Base-by-base conservation (phyloP, 2,329 filamentous ascomycete genomes). In the Cordyceps javanica region DNA sequence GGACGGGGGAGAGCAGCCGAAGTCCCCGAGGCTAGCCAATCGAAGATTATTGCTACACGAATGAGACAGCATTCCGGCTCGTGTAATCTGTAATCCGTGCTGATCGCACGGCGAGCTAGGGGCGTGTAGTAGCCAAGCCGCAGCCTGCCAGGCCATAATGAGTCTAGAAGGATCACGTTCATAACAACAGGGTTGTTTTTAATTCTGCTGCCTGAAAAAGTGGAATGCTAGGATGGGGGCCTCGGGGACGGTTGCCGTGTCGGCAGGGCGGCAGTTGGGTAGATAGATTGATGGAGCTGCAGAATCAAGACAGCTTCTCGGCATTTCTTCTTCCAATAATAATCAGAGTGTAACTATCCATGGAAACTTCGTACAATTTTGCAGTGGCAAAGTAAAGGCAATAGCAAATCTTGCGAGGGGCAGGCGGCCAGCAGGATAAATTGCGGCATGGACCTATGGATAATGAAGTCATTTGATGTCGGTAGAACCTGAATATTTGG, bases 181-280 rank as follows among this genome's bases (percentile, higher is more conserved):
- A 44, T 34, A 26, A 26, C 50, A 53, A 36, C 19, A 19, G 38
- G 25, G 10, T 8, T 13, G 8, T 52, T 1, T 30, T 42, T 32
- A 45, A 53, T 55, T 45, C 28, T 55, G 51, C 51, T 55, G 51
- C 51, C 50, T 55, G 30, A 26, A 55, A 55, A 34, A 45, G 51
- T 45, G 41, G 51, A 38, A 51, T 51, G 16, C 13, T 16, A 19
- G 48, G 6, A 38, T 8, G n/a, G 1, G 19, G 28, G 13, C 11
- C 6, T 46, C n/a, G 16, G n/a, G n/a, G n/a, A 19, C 10, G 19
- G 44, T 46, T n/a, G 16, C 25, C 21, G 21, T 14, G 13, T 13
- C 34, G 11, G 34, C 34, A 16, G 34, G n/a, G 9, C 34, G n/a
- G 34, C 34, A 36, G 34, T 36, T 14, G 14, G n/a, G n/a, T n/a